Evolutionary conservation across 2,329 filamentous ascomycete genomes (phyloP).

Genomic region (Rutstroemia sp.): DNA sequence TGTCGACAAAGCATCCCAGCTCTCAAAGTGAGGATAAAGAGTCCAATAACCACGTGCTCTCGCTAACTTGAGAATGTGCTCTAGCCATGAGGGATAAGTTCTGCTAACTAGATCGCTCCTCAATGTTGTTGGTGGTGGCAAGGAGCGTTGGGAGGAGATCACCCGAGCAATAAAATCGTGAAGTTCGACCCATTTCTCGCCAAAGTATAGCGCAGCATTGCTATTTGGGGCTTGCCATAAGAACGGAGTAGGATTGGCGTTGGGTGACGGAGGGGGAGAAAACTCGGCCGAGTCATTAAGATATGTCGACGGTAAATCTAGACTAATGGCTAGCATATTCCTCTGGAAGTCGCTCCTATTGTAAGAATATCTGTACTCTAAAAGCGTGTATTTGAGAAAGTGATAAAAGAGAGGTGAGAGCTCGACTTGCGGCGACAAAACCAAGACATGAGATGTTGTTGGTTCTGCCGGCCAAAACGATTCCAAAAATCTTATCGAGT

Average conservation of each 20-base stretch:
- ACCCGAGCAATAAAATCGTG: slow-evolving; percentile 63
- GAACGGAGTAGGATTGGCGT: slow-evolving; percentile 38
- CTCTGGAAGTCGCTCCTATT: slow-evolving; percentile 39
- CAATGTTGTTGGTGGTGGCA: slow-evolving; percentile 34
- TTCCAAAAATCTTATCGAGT: slow-evolving; percentile 70
- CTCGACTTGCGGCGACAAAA: slow-evolving; percentile 76
- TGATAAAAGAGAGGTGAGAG: slow-evolving; percentile 77
- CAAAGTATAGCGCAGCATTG: slow-evolving; percentile 75
- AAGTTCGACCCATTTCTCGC: slow-evolving; percentile 79
- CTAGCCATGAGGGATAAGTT: slow-evolving; percentile 67
- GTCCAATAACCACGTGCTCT: slow-evolving; percentile 70
- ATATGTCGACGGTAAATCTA: slow-evolving; percentile 61
- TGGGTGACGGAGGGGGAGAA: slow-evolving; percentile 32
- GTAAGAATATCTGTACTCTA: slow-evolving; percentile 71
- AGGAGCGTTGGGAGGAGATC: slow-evolving; percentile 26
- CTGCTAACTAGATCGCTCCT: slow-evolving; percentile 56
- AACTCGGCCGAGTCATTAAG: slow-evolving; percentile 56
- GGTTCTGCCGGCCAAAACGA: slow-evolving; percentile 73
- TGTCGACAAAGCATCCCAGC: slow-evolving; percentile 48
- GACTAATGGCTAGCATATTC: slow-evolving; percentile 68
- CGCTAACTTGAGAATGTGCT: slow-evolving; percentile 70
- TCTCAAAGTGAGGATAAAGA: slow-evolving; percentile 62
- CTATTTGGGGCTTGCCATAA: slow-evolving; percentile 81
- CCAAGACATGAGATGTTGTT: slow-evolving; percentile 64
- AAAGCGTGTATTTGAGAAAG: slow-evolving; percentile 69